phyloP scores from a whole-genome alignment of 495 filamentous ascomycete genomes.

The Thermothielavioides terrestris region DNA sequence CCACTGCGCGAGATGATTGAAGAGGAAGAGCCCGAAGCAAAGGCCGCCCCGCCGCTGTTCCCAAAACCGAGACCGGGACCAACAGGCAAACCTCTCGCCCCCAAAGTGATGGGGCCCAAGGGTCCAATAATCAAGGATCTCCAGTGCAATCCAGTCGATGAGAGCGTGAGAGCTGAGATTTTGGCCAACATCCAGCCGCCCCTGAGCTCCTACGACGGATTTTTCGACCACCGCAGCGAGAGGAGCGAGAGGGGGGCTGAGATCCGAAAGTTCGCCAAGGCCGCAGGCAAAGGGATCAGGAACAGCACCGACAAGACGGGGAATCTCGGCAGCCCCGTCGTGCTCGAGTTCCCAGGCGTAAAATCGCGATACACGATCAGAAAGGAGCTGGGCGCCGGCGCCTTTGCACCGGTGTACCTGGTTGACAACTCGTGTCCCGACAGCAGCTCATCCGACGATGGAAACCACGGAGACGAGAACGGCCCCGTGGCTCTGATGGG shows the following conservation, averaged over 20 bases:
- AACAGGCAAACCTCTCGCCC: slow-evolving; percentile 9
- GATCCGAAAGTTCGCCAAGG: slow-evolving; percentile 70
- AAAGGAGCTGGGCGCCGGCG: slow-evolving; percentile 84
- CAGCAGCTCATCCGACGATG: slow-evolving; percentile 32
- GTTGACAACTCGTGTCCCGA: slow-evolving; percentile 57
- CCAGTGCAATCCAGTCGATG: slow-evolving; percentile 84
- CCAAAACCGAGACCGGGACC: slow-evolving; percentile 25
- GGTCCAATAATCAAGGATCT: slow-evolving; percentile 68
- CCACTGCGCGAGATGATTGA: slow-evolving; percentile 56
- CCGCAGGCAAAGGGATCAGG: slow-evolving; percentile 51
- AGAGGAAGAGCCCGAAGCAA: slow-evolving; percentile 28
- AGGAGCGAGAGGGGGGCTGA: slow-evolving; percentile 56
- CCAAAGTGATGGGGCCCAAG: slow-evolving; percentile 17
- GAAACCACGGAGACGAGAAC: slow-evolving; percentile 43
- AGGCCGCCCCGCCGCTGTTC: slow-evolving; percentile 42
- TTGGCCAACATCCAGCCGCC: slow-evolving; percentile 61
- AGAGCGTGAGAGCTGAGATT: slow-evolving; percentile 61
- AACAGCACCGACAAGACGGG: slow-evolving; percentile 53
- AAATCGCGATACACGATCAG: slow-evolving; percentile 63
- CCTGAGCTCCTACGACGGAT: slow-evolving; percentile 65
- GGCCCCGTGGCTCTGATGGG: slow-evolving; percentile 37
- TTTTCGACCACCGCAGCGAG: slow-evolving; percentile 54
- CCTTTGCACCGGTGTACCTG: slow-evolving; percentile 91
- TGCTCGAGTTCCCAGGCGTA: slow-evolving; percentile 57
- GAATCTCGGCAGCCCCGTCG: slow-evolving; percentile 44